These are phyloP conservation scores for Lactifluus hygrophoroides DNA, from an alignment of 768 basidiomycete genomes.

Conservation along the genomic window DNA sequence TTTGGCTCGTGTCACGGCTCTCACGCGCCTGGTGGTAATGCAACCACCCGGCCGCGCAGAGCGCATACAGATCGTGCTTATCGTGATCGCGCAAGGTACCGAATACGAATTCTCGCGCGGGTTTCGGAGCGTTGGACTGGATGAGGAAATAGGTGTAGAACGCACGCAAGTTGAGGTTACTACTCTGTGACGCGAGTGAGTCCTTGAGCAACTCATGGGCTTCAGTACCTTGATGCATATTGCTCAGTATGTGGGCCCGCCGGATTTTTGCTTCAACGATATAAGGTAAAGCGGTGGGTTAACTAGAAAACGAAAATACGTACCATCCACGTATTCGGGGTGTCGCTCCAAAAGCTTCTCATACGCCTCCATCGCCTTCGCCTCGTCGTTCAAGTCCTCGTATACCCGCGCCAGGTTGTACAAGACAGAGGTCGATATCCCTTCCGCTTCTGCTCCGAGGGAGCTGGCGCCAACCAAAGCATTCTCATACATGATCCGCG, in stretches of 20 bases:
- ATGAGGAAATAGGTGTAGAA: slow-evolving; percentile 92
- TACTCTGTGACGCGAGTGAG: slow-evolving; percentile 66
- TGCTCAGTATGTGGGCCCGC: slow-evolving; percentile 70
- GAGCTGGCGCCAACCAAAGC: slow-evolving; percentile 53
- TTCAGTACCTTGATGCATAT: slow-evolving; percentile 62
- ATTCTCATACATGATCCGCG: slow-evolving; percentile 59
- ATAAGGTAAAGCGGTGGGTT: neutral
- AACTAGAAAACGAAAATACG: slow-evolving; percentile 21
- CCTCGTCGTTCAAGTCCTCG: slow-evolving; percentile 71
- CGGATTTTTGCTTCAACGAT: slow-evolving; percentile 74
- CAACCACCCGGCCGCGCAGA: slow-evolving; percentile 85
- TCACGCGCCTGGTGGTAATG: slow-evolving; percentile 83
- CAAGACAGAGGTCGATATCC: slow-evolving; percentile 70
- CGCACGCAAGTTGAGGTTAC: slow-evolving; percentile 81
- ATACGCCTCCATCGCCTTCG: slow-evolving; percentile 76
- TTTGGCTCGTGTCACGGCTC: slow-evolving; percentile 51
- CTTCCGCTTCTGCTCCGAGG: slow-evolving; percentile 47
- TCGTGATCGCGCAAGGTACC: slow-evolving; percentile 79
- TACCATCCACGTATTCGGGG: slow-evolving; percentile 95
- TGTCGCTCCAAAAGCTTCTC: slow-evolving; percentile 80
- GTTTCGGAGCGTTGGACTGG: slow-evolving; percentile 58
- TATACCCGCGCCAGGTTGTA: slow-evolving; percentile 92
- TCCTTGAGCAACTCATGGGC: slow-evolving; percentile 90
- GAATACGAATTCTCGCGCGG: slow-evolving; percentile 86
- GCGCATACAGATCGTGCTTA: slow-evolving; percentile 81